Conservation (phyloP, 78 protist species). For the Dictyostelium intermedium region DNA sequence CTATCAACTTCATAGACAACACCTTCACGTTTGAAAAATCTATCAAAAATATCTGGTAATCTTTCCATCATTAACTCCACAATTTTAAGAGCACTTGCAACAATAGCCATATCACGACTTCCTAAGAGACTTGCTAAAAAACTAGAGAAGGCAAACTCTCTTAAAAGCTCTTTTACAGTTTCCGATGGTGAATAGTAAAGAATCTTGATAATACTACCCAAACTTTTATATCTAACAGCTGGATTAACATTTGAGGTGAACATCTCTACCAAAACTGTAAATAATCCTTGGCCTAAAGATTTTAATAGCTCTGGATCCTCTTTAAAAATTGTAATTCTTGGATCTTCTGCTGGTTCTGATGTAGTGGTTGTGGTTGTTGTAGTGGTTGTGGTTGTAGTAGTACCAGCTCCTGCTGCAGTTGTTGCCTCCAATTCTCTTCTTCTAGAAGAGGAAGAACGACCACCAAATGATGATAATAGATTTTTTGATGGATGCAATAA, state of each 20-base stretch:
- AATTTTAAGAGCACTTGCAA: conserved; percentile 66
- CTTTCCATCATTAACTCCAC: conserved; percentile 70
- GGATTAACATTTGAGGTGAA: conserved; percentile 77
- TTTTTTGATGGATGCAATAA: not conserved
- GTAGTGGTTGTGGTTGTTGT: not conserved
- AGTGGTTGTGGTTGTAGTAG: not conserved
- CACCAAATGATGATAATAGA: not conserved
- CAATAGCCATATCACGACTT: conserved; percentile 73
- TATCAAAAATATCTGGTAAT: conserved; percentile 66
- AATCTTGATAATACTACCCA: conserved; percentile 64
- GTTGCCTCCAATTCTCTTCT: not conserved
- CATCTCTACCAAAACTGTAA: conserved; percentile 65
- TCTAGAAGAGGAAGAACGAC: not conserved
- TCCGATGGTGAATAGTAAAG: conserved; percentile 43
- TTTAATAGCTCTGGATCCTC: conserved; percentile 38
- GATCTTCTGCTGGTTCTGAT: conserved; percentile 22
- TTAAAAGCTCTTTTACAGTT: conserved; percentile 39
- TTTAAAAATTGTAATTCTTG: conserved; percentile 37
- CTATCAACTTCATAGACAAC: conserved; percentile 71
- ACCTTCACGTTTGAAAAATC: conserved; percentile 80
- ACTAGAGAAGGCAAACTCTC: conserved; percentile 66
- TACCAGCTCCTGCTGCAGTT: not conserved
- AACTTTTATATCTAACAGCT: conserved; percentile 70
- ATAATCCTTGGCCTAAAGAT: conserved; percentile 33
- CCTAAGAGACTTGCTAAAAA: conserved; percentile 78